phyloP scores from a whole-genome alignment of 345 rosid genomes.

The Eucalyptus tenuipes region DNA sequence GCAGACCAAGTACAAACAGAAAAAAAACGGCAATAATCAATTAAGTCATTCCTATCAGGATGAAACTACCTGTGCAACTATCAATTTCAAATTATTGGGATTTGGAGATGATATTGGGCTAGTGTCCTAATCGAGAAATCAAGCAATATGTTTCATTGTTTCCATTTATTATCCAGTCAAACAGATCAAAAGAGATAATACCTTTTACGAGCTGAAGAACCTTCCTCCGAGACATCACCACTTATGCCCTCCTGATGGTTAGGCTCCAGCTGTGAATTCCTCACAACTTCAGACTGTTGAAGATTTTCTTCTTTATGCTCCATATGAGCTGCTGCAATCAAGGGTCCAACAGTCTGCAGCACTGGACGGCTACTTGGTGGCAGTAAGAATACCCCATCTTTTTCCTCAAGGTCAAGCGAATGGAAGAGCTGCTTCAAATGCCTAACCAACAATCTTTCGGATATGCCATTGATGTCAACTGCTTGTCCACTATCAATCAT shows the following conservation, averaged over 20 bases:
- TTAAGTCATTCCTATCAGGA: neutral
- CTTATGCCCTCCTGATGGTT: constrained; percentile 4
- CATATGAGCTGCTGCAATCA: constrained; percentile 24
- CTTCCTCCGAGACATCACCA: constrained; percentile 20
- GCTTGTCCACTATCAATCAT: constrained; percentile 95
- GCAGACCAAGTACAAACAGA: neutral
- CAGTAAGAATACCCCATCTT: constrained; percentile 55
- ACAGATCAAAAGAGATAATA: neutral
- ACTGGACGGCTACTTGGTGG: constrained; percentile 39
- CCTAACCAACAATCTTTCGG: constrained; percentile 46
- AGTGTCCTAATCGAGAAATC: neutral
- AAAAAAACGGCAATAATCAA: neutral
- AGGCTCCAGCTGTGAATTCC: constrained; percentile 5
- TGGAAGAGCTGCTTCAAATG: constrained; percentile 61
- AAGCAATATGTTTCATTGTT: neutral
- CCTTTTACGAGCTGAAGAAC: constrained; percentile 60
- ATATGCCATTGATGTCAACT: constrained; percentile 77
- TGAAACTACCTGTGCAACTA: neutral
- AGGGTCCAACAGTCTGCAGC: constrained; percentile 43
- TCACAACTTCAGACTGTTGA: constrained; percentile 5
- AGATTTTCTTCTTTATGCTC: constrained; percentile 18
- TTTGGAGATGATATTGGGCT: neutral
- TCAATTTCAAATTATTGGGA: neutral
- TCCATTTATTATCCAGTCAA: neutral
- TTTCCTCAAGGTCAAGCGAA: constrained; percentile 54